A percentile compares a stretch with the other conserved stretches of the same genome.
Conservation (phyloP, 306 rosid species). For the Gynostemma pentaphyllum region DNA sequence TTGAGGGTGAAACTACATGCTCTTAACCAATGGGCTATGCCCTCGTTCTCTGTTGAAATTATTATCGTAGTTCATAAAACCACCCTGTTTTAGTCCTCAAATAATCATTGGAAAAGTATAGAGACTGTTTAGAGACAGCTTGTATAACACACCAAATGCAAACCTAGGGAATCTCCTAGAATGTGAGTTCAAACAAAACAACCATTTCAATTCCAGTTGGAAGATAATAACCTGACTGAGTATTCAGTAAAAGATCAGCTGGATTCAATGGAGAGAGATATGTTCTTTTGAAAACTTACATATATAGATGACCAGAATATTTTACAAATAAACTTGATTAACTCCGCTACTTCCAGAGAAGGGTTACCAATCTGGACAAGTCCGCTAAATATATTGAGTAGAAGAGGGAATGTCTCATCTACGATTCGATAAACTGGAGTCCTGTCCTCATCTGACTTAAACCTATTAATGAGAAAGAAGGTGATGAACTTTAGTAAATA, state of each 20-base stretch:
- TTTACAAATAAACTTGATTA: conserved; percentile 94
- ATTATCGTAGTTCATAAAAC: not conserved
- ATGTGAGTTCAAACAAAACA: not conserved
- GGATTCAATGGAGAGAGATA: not conserved
- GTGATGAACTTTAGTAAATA: not conserved
- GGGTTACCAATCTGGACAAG: conserved; percentile 82
- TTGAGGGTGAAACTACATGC: too few species aligned
- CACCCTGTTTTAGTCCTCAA: too few species aligned
- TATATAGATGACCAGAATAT: conserved; percentile 99
- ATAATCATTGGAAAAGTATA: not conserved
- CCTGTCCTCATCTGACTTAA: conserved; percentile 95
- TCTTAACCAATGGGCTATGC: too few species aligned
- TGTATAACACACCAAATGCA: not conserved
- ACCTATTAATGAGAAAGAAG: conserved; percentile 32
- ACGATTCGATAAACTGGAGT: conserved; percentile 73
- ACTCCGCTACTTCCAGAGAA: conserved; percentile 77
- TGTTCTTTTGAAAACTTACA: conserved; percentile 28
- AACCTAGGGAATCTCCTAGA: not conserved
- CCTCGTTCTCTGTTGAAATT: not conserved
- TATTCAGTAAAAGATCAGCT: not conserved
- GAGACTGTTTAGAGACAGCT: not conserved
- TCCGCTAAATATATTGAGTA: conserved; percentile 68
- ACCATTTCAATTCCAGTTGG: not conserved
- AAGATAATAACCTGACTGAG: not conserved
- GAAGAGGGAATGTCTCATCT: conserved; percentile 86